Evolutionary conservation across 805 yeast species (phyloP).

Genomic region (Starmerella potacharoeniae): DNA sequence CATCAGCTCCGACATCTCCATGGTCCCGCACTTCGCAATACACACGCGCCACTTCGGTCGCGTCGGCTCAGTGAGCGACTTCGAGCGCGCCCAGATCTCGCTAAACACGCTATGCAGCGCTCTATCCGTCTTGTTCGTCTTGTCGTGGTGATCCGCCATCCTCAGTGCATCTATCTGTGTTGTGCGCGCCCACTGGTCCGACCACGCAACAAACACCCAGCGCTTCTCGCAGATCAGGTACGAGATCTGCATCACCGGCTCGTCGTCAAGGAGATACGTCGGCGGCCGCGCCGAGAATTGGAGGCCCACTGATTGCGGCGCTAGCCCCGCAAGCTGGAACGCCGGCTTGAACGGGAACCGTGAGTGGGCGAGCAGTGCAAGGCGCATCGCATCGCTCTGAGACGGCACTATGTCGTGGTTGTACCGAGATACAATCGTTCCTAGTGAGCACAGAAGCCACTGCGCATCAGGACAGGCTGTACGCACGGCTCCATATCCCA

Average conservation of each 20-base stretch:
- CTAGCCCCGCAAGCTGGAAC: conserved; percentile 28
- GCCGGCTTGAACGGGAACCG: conserved; percentile 25
- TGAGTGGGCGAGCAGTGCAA: conserved; percentile 27
- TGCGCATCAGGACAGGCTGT: conserved; percentile 14
- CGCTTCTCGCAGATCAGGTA: conserved; percentile 68
- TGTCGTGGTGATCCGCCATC: conserved; percentile 13
- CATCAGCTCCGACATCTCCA: conserved; percentile 27
- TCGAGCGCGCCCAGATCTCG: conserved; percentile 19
- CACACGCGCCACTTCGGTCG: conserved; percentile 28
- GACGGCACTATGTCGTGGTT: conserved; percentile 25
- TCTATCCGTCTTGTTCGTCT: conserved; percentile 5
- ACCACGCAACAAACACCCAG: conserved; percentile 84
- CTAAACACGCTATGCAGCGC: conserved; percentile 14
- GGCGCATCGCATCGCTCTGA: conserved; percentile 22
- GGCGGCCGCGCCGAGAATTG: conserved; percentile 16
- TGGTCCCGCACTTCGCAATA: conserved; percentile 29
- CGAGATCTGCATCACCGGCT: conserved; percentile 71
- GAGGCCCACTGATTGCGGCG: conserved; percentile 25
- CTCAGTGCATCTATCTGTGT: conserved; percentile 46
- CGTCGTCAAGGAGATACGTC: conserved; percentile 41
- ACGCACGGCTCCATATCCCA: conserved; percentile 20
- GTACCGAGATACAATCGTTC: conserved; percentile 20
- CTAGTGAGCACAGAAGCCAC: conserved; percentile 19
- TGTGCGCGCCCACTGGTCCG: conserved; percentile 66
- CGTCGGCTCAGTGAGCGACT: conserved; percentile 3